Conservation (phyloP, 2,329 filamentous ascomycete genomes). For the Clarireedia monteithiana region DNA sequence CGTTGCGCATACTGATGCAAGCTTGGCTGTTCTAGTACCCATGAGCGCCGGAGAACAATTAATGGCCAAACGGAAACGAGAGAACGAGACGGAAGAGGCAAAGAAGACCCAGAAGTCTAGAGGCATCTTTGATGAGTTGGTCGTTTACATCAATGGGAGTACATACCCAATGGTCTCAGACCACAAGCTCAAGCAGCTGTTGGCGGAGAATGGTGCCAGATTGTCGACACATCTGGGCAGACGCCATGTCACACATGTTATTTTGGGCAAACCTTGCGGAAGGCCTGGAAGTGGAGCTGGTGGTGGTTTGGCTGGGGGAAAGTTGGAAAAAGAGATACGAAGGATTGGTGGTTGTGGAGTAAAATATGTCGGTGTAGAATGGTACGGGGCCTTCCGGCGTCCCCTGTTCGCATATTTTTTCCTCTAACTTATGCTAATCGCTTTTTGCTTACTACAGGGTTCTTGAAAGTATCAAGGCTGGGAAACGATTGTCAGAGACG, state of each 20-base stretch:
- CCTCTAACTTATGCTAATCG: neutral
- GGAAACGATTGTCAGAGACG: constrained; percentile 66
- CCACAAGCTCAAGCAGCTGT: constrained; percentile 72
- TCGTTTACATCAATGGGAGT: constrained; percentile 81
- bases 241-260: constrained; percentile 75
- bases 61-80: constrained; percentile 34
- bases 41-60: constrained; percentile 17
- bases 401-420: constrained; percentile 2
- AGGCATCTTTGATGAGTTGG: constrained; percentile 60
- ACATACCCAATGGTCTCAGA: constrained; percentile 77
- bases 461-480: constrained; percentile 72
- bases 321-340: constrained; percentile 74
- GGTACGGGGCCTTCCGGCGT: constrained; percentile 40
- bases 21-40: constrained; percentile 26
- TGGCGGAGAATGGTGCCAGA: constrained; percentile 65
- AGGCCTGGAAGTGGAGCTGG: constrained; percentile 47
- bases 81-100: constrained; percentile 43
- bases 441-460: constrained; percentile 44
- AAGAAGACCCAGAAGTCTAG: constrained; percentile 22
- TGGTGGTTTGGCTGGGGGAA: constrained; percentile 67
- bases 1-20: constrained; percentile 5
- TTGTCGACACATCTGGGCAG: constrained; percentile 65
- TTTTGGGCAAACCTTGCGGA: constrained; percentile 56
- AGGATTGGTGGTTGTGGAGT: constrained; percentile 60
- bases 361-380: constrained; percentile 75